Evolutionary conservation across 1,284 basidiomycete species (phyloP), one percentile per base, ranked within the genome.

Genomic region (Rhizopogon hawkerae): DNA sequence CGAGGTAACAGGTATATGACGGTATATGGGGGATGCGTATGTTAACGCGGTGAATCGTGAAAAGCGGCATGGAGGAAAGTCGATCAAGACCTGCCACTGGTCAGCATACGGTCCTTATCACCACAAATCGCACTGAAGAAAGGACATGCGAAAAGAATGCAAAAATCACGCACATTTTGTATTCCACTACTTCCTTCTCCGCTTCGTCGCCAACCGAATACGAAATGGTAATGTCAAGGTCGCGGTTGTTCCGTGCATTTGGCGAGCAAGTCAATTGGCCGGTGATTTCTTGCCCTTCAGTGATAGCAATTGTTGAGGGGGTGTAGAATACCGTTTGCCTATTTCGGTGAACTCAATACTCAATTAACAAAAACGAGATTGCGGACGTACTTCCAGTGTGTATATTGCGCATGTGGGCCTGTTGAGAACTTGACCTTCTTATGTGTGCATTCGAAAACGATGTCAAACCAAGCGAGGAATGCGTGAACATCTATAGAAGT

Each of bases 391-490:
- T 96, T 96, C 92, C 92, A 94, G 70, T 95, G 92, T 14, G 93
- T 96, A 76, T 96, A 95, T 69, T 92, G 89, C 47, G 92, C 89
- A 60, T 97, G 93, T 8, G 93, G 94, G 18, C 93, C 94, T 14
- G 93, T 97, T 46, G 89, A 92, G 71, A 97, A 97, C 62, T 85
- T 84, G 56, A 96, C 85, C 59, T 92, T 92, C 70, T 94, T 98
- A 76, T 98, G 96, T 55, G 92, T 94, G 65, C 90, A 93, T 51
- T 91, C 86, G 71, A 99, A 99, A 43, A 83, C 79, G 61, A 97
- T 89, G 69, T 99, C 96, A 70, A 99, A 98, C 96, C 96, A 99
- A 35, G 93, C 94, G 48, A 99, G 83, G 83, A 98, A 97, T n/a
- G 96, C 96, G 64, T 99, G 96, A 14, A 95, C 78, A 66, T 92